Base-by-base conservation (phyloP, 345 rosid genomes). In the Limnanthes douglasii region DNA sequence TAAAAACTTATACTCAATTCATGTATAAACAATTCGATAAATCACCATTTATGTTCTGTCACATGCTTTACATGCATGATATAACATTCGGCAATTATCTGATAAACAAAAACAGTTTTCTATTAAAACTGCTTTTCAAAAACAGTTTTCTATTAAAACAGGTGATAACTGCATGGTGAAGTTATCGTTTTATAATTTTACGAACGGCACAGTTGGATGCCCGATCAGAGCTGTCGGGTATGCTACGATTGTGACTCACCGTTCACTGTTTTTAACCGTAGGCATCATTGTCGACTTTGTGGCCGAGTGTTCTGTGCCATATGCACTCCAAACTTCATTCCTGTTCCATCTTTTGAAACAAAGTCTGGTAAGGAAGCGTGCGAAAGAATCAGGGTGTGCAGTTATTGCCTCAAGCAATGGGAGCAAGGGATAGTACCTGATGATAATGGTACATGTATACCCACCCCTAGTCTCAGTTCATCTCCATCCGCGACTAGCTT, bases 221-320 rank as follows among this genome's bases (percentile, higher is more conserved):
- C 97, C 14, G 95, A 88, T 63, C 75, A 68, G 35, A 88, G 97
- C 54, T 88, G 97, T 45, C 72, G 80, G 58, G 93, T 79, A 37
- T 88, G 97, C 54, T 88, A 88, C 32, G 97, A 88, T 34, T 88
- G 97, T 54, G 97, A 83, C 53, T 62, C 93, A 46, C 95, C 69
- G 61, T 88, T 88, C 57, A 79, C 93, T 19, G 47, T 88, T 0
- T 71, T 83, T 37, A 88, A 88, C 41, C 83, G 97, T 20, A 79
- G 73, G 46, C 97, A 88, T 51, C 97, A 88, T 51, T 88, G 97
- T 56, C 75, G 97, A 28, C 62, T 67, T 21, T 88, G 97, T 62
- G 97, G 97, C 43, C 74, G 84, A 14, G 70, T 88, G 10, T 88
- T 88, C 34, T 83, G 97, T 60, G 90, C 93, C 10, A 78, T 61